These are phyloP conservation scores for Ochromonadaceae sp. DNA, from an alignment of 352 stramenopile genomes.

Conservation along the genomic window DNA sequence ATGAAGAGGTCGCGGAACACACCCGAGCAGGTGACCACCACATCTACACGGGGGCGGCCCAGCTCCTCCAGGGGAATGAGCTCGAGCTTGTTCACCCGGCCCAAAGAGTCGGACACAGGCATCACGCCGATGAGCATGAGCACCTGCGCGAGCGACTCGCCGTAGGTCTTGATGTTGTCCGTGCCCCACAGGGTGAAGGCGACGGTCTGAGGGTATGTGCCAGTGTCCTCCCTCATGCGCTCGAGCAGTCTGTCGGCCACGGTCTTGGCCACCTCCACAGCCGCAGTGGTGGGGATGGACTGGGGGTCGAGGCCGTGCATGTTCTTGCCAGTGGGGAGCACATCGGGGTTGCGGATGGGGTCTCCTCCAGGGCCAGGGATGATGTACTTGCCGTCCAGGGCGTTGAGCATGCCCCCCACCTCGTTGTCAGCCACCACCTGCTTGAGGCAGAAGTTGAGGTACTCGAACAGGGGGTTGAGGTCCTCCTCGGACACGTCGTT, in stretches of 20 bases:
- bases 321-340: slow-evolving; percentile 62
- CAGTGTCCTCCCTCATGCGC: slow-evolving; percentile 43
- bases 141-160: slow-evolving; percentile 52
- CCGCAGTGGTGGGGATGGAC: slow-evolving; percentile 56
- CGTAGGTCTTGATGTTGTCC: slow-evolving; percentile 75
- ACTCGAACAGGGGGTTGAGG: slow-evolving; percentile 47
- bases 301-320: slow-evolving; percentile 66
- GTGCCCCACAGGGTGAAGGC: slow-evolving; percentile 68
- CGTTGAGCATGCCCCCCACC: slow-evolving; percentile 49
- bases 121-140: slow-evolving; percentile 52
- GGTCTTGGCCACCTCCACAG: slow-evolving; percentile 50
- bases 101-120: slow-evolving; percentile 55
- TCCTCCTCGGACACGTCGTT: slow-evolving; percentile 40
- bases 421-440: slow-evolving; percentile 61
- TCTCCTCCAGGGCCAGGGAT: slow-evolving; percentile 58
- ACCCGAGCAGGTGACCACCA: slow-evolving; percentile 63
- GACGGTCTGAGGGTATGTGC: slow-evolving; percentile 52
- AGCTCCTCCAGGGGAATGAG: slow-evolving; percentile 61
- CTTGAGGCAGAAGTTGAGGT: slow-evolving; percentile 66
- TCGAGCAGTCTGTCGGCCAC: slow-evolving; percentile 60
- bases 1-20: slow-evolving; percentile 74
- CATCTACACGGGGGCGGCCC: slow-evolving; percentile 55
- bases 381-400: slow-evolving; percentile 60
- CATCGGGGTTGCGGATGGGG: slow-evolving; percentile 63
- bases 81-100: slow-evolving; percentile 69